Base-by-base conservation (phyloP, 371 early-diverging fungal genomes). In the Mucor saturninus region DNA sequence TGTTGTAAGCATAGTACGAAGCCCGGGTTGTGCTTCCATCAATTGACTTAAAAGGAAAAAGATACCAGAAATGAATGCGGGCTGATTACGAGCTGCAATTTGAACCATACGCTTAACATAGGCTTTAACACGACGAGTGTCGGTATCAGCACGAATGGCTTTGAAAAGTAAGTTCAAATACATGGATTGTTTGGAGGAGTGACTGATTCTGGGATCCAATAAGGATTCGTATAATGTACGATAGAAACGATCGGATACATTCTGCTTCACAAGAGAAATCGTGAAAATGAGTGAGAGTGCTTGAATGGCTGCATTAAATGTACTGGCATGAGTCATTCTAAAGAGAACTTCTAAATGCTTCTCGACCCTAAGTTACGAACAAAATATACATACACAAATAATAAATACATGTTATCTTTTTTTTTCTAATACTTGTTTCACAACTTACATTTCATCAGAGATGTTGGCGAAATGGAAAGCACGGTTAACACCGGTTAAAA, bases 401-500 rank as follows among this genome's bases (percentile, higher is more conserved):
- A 21, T 21, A 21, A 21, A 21, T 21, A 21, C 21, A 21, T 21
- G 21, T 21, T 21, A 21, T 21, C 21, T 21, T 21, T 21, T 21
- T 21, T 21, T 21, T 21, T 21, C 1, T 21, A 15, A 48, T 30
- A 11, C 21, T 39, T 40, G 54, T 48, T 40, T 3, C 29, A 26
- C 26, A 9, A 71, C 78, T 76, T 89, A 90, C 74, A 84, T 83
- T n/a, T 80, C 81, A 65, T 91, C 90, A 3, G 89, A 86, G 15
- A 96, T 78, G 67, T 92, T 84, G 38, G 95, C 85, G 72, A 90
- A 98, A 26, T 96, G 97, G 76, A 96, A 93, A 9, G 96, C 95
- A 50, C 98, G 94, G 69, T 97, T 96, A 39, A 98, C 89, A 64
- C 98, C 98, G 0, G 97, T 97, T 50, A 98, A 77, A 30, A 97